Conservation (phyloP, 2,329 filamentous ascomycete species). For the Diaporthe citrichinensis region DNA sequence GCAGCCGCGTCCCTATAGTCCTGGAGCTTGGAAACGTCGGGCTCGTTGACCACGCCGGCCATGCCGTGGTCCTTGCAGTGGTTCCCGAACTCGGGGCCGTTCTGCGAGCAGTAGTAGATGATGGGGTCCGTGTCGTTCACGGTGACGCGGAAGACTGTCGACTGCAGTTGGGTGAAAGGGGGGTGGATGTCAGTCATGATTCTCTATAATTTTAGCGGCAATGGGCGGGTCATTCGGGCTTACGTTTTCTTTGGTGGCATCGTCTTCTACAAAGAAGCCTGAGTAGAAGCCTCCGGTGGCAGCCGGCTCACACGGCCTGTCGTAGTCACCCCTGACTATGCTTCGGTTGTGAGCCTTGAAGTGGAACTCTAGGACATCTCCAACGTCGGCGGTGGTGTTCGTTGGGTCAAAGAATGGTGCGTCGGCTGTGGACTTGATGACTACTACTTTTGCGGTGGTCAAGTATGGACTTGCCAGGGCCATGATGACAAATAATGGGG, state of each 20-base stretch:
- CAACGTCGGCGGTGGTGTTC: constrained; percentile 58
- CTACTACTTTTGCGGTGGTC: constrained; percentile 46
- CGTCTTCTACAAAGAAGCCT: constrained; percentile 59
- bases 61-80: constrained; percentile 60
- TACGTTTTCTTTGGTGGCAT: constrained; percentile 42
- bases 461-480: constrained; percentile 10
- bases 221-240: neutral
- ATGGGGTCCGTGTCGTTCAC: constrained; percentile 58
- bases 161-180: neutral
- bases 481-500: neutral
- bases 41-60: constrained; percentile 60
- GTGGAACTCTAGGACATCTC: constrained; percentile 67
- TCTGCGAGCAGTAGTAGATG: constrained; percentile 63
- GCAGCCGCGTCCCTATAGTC: constrained; percentile 46
- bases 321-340: constrained; percentile 63
- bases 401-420: constrained; percentile 57
- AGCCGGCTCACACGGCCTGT: constrained; percentile 62
- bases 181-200: neutral
- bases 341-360: constrained; percentile 66
- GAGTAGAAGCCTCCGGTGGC: constrained; percentile 58
- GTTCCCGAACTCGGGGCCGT: constrained; percentile 41
- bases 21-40: constrained; percentile 42
- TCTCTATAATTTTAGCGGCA: neutral
- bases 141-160: constrained; percentile 58
- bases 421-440: constrained; percentile 57